Evolutionary conservation across 2,329 filamentous ascomycete genomes (phyloP).

Genomic region (Alternaria atra): DNA sequence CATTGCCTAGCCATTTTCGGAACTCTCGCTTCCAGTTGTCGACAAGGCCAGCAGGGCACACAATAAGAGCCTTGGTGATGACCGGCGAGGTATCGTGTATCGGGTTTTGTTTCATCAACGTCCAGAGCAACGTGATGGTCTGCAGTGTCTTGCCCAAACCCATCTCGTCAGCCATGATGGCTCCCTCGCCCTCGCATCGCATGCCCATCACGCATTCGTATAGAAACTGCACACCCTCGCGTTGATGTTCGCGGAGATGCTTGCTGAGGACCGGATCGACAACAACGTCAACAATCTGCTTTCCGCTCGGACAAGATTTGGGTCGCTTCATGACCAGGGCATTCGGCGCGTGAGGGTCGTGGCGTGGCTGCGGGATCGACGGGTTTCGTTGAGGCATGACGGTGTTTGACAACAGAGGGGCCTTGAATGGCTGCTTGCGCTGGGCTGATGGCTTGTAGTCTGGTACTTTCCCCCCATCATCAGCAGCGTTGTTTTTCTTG

Average conservation of each 20-base stretch:
- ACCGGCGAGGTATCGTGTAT: conserved; percentile 67
- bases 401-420: conserved; percentile 65
- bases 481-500: conserved; percentile 1
- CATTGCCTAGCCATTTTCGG: conserved; percentile 76
- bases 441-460: conserved; percentile 49
- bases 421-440: conserved; percentile 66
- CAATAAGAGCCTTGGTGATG: conserved; percentile 75
- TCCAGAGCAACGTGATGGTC: conserved; percentile 76
- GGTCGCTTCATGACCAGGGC: conserved; percentile 75
- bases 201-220: conserved; percentile 82
- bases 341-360: conserved; percentile 67
- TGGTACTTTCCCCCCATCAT: conserved; percentile 49
- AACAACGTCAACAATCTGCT: conserved; percentile 75
- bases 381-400: conserved; percentile 58
- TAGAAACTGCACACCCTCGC: conserved; percentile 73
- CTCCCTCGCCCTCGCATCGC: conserved; percentile 71
- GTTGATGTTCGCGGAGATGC: conserved; percentile 72
- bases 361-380: conserved; percentile 66
- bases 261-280: conserved; percentile 72
- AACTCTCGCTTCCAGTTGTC: conserved; percentile 79
- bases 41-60: conserved; percentile 76
- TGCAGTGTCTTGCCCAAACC: conserved; percentile 78
- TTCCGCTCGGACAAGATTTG: conserved; percentile 64
- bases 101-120: conserved; percentile 75
- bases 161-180: conserved; percentile 79